Evolutionary conservation across 2,329 filamentous ascomycete genomes (phyloP).

Genomic region (Calonectria naviculata): DNA sequence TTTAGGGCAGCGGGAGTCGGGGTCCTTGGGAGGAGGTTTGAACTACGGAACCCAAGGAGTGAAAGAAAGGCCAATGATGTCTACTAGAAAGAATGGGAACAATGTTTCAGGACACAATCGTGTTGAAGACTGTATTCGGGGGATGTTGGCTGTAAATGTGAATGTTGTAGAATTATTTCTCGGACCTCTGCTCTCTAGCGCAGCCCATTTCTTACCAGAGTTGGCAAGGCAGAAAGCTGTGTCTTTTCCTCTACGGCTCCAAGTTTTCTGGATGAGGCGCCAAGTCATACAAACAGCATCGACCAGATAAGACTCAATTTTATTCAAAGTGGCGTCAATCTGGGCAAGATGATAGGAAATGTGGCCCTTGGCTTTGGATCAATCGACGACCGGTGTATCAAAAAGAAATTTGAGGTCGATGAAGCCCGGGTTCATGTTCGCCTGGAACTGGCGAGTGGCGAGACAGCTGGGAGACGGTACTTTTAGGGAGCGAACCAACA

Average conservation of each 20-base stretch:
- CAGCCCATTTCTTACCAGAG: neutral
- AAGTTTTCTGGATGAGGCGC: neutral
- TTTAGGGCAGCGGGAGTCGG: slow-evolving; percentile 36
- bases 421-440: neutral
- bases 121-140: neutral
- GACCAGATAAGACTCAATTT: neutral
- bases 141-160: neutral
- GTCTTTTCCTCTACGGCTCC: neutral
- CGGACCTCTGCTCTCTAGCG: neutral
- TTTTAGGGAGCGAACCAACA: neutral
- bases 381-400: neutral
- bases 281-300: neutral
- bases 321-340: neutral
- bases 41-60: slow-evolving; percentile 26
- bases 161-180: neutral
- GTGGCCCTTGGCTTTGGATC: neutral
- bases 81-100: slow-evolving; percentile 40
- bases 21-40: slow-evolving; percentile 27
- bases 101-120: slow-evolving; percentile 10
- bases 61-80: slow-evolving; percentile 32
- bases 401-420: neutral
- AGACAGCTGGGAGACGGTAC: neutral
- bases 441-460: neutral
- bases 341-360: neutral
- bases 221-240: neutral